Evolutionary conservation across 176 grass and related monocot species (phyloP), one percentile per base, ranked within the genome.

Genomic region (Rhipidocladum racemiflorum): DNA sequence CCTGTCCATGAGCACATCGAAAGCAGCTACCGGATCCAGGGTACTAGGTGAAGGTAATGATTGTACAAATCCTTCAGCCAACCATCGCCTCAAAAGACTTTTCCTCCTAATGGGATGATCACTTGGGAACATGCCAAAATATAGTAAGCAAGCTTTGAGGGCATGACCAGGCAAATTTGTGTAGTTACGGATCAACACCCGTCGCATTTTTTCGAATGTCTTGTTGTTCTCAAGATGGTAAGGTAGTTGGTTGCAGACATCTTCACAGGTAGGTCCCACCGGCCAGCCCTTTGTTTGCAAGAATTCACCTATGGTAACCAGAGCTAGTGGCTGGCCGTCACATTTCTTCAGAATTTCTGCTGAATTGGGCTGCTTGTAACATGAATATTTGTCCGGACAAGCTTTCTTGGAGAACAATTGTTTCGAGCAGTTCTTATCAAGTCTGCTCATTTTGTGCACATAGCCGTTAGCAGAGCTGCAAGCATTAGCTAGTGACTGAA

Each of bases 91-190:
- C 45, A 51, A 32, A 3, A 72, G 11, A 21, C 7, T 50, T 72
- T 72, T 72, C 8, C 4, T 50, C 9, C 17, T 21, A 4, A 72
- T 2, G 10, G 45, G 70, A 29, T 51, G 27, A 34, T 51, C 17
- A 34, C 27, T 51, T 17, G 45, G 70, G 16, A 51, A 72, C 5
- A 72, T 72, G 18, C 15, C 27, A 0, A 72, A 72, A 72, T 72
- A 72, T 72, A 72, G 70, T 27, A 72, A 50, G 44, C 45, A 72
- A 3, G 70, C 27, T 72, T 51, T 50, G 70, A 72, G 45, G 1
- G 1, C 45, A 51, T 72, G 70, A 1, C 45, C 25, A 51, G 14
- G 15, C 45, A 72, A 25, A 51, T 7, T 51, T 7, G 27, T 9
- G 5, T 51, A 72, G 27, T 72, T 72, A 72, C 9, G 25, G 25